Conservation (phyloP, 768 basidiomycete genomes). For the Pleurotus citrinopileatus region DNA sequence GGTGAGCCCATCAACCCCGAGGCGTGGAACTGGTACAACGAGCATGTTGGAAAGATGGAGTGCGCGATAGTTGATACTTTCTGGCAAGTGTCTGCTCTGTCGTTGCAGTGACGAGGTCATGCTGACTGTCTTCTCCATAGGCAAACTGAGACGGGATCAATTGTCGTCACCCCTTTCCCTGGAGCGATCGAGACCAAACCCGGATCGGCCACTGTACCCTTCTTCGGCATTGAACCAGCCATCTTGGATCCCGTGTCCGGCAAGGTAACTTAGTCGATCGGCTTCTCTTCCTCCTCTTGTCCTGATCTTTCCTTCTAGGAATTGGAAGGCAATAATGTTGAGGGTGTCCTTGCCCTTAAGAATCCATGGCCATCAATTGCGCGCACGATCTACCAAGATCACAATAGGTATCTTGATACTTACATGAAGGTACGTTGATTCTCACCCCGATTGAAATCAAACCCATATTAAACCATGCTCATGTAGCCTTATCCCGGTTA, state of each 20-base stretch:
- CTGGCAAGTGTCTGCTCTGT: constrained; percentile 44
- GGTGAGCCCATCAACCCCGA: constrained; percentile 99
- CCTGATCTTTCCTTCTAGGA: constrained; percentile 31
- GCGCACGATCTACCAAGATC: constrained; percentile 88
- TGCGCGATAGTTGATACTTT: constrained; percentile 95
- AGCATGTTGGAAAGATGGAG: constrained; percentile 83
- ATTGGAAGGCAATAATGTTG: constrained; percentile 77
- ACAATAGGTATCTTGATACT: constrained; percentile 69
- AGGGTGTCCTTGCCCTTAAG: constrained; percentile 86
- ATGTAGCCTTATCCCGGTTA: constrained; percentile 75
- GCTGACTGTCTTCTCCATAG: constrained; percentile 26
- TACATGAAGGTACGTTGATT: constrained; percentile 38
- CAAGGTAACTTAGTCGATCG: constrained; percentile 32
- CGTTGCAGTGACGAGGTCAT: neutral
- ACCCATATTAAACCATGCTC: neutral
- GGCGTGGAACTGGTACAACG: constrained; percentile 99
- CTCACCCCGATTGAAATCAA: neutral
- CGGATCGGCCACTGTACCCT: constrained; percentile 94
- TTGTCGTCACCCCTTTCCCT: constrained; percentile 93
- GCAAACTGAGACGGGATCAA: constrained; percentile 98
- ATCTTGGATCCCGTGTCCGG: constrained; percentile 87
- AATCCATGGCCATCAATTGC: constrained; percentile 96
- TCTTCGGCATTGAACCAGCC: constrained; percentile 91
- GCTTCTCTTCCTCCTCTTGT: neutral
- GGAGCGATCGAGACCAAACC: constrained; percentile 96